Base-by-base conservation (phyloP, 139 green algal species). In the Picocystis salinarum region DNA sequence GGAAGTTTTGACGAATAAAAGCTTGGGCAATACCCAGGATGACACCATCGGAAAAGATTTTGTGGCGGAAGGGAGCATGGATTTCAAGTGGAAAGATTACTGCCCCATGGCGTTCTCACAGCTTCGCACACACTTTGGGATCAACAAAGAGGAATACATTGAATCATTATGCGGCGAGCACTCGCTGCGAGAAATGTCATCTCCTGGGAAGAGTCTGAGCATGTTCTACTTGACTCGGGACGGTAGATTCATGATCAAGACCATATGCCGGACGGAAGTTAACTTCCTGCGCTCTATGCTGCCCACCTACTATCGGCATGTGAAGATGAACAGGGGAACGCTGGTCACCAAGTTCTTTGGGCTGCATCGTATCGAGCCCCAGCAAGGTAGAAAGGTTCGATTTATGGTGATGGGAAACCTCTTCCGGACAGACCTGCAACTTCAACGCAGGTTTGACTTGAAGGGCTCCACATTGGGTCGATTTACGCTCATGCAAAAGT, bases 341-440 rank as follows among this genome's bases (percentile, higher is more conserved):
- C 62, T 93, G 26, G 61, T 91, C 30, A 82, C 78, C 24, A 84
- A 83, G 59, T 93, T 91, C 56, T 91, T 79, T 42, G 82, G 82
- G 27, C 59, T 93, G 37, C 68, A 91, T 55, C 64, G 73, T 22
- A 59, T 93, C 19, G 81, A 74, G 50, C 74, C 80, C 17, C 31
- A 53, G 18, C 62, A 75, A 40, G 77, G 77, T n/a, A 51, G 60
- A 40, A 79, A 79, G 39, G 78, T 86, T 33, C 73, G 87, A 1
- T 91, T 96, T 52, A 58, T 96, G 25, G 82, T 97, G 1, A 95
- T 97, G 87, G 67, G 50, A 52, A 97, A 94, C 59, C 56, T 93
- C 13, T 79, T 97, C 42, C 63, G 63, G 42, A 80, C 76, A 2
- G 76, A 91, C 46, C 59, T 91, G 30, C 73, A 65, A 7, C 60